Evolutionary conservation across 2,329 filamentous ascomycete species (phyloP), one percentile per base, ranked within the genome.

Genomic region (Scytalidium sp.): DNA sequence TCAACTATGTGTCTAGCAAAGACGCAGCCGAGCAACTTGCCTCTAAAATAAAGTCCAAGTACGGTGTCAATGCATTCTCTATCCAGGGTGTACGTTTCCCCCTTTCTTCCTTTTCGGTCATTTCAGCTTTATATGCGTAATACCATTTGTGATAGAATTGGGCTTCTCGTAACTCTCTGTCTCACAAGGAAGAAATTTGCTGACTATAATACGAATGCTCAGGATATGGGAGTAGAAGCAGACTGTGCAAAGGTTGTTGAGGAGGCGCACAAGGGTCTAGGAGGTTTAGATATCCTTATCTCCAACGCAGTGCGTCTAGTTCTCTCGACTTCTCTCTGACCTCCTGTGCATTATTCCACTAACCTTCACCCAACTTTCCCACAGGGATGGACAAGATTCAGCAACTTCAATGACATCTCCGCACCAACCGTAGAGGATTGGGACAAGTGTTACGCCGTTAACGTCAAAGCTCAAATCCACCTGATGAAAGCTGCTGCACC

Each of bases 211-310:
- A 5, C 6, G 21, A 45, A 45, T 6, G 19, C 11, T 2, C 23
- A 83, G 75, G 83, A 88, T 61, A 77, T 80, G 55, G 80, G 78
- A 20, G 66, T 71, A 3, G 71, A 79, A 49, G 67, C 65, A 8
- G 83, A 84, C 43, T 82, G 80, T 53, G 67, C 71, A 43, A 70
- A 70, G 2, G 68, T 75, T 1, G 75, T 88, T 4, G 68, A 77
- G 49, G 70, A 80, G 41, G 75, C 80, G 2, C 75, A 81, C 52
- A 67, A 75, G 46, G 65, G 70, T 19, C 66, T 88, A 19, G 83
- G 83, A 2, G 83, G 84, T 0, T 62, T 88, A 23, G 84, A 88
- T 66, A 71, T 87, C 49, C 72, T 87, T 20, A 73, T 87, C 54
- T 80, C 80, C 10, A 87, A 88, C 65, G 83, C 84, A 17, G 79